Evolutionary conservation across 306 rosid genomes (phyloP).

Genomic region (Canavalia gladiata): DNA sequence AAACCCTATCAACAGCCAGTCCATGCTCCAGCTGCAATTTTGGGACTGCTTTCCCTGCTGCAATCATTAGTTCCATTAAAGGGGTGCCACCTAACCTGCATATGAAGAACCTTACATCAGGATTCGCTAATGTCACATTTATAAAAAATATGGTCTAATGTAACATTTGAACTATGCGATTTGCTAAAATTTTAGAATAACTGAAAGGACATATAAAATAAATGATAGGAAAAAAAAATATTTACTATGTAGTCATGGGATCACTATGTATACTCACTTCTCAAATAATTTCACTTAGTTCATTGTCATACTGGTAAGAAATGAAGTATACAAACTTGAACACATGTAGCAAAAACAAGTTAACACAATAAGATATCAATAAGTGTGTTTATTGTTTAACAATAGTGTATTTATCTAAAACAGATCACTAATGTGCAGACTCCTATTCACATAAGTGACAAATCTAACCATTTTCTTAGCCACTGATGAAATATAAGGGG

Average conservation of each 20-base stretch:
- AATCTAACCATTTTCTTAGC: neutral
- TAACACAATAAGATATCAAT: neutral
- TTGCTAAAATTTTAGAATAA: neutral
- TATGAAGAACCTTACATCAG: constrained; percentile 12
- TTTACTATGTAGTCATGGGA: neutral
- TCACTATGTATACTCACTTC: neutral
- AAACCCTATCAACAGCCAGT: constrained; percentile 84
- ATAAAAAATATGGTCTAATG: neutral
- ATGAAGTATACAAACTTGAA: neutral
- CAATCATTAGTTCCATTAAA: constrained; percentile 78
- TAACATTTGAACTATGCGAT: neutral
- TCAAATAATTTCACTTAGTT: neutral
- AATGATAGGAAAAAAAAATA: neutral
- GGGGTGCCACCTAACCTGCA: constrained; percentile 84
- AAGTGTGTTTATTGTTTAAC: neutral
- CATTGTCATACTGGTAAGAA: neutral
- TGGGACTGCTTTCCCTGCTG: constrained; percentile 83
- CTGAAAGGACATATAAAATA: neutral
- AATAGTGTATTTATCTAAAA: neutral
- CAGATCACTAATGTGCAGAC: neutral
- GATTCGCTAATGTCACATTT: neutral
- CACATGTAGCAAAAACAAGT: neutral
- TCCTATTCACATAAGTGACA: neutral
- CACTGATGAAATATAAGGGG: neutral
- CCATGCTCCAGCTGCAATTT: constrained; percentile 89